A percentile compares a stretch with the other conserved stretches of the same genome.
Conservation (phyloP, 2,329 filamentous ascomycete species). For the Microcyclospora tardicrescens region DNA sequence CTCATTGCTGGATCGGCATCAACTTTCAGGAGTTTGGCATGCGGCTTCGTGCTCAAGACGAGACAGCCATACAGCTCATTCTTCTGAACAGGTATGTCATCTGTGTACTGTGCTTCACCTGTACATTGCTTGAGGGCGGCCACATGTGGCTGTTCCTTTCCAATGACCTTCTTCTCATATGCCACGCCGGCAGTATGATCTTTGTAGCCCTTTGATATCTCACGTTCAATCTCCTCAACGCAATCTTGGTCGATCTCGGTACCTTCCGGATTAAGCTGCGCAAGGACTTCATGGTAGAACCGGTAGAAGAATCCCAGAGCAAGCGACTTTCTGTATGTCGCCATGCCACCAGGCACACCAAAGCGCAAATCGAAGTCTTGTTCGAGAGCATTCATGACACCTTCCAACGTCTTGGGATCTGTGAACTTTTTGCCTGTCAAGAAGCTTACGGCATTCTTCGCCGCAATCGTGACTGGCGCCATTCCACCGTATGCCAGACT, state of each 20-base stretch:
- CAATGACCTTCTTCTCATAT: conserved; percentile 71
- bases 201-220: conserved; percentile 66
- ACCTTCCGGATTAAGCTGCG: conserved; percentile 39
- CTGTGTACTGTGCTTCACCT: conserved; percentile 90
- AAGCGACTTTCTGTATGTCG: conserved; percentile 81
- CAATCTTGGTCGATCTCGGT: conserved; percentile 56
- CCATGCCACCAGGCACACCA: conserved; percentile 92
- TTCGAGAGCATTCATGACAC: conserved; percentile 78
- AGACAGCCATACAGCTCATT: conserved; percentile 85
- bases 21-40: conserved; percentile 69
- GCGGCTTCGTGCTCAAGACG: conserved; percentile 76
- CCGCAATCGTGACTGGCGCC: conserved; percentile 81
- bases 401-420: conserved; percentile 72
- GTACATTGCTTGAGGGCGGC: conserved; percentile 88
- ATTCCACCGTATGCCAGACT: conserved; percentile 89
- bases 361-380: conserved; percentile 80
- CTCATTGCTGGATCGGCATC: conserved; percentile 66
- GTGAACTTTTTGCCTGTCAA: conserved; percentile 67
- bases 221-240: conserved; percentile 71
- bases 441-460: conserved; percentile 62
- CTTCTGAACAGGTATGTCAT: conserved; percentile 75
- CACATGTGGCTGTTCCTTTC: conserved; percentile 74
- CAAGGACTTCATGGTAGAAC: conserved; percentile 83
- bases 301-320: conserved; percentile 93
- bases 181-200: conserved; percentile 62